These are phyloP conservation scores for Neodidymelliopsis sp. DNA, from an alignment of 2,329 filamentous ascomycete species.

Conservation along the genomic window DNA sequence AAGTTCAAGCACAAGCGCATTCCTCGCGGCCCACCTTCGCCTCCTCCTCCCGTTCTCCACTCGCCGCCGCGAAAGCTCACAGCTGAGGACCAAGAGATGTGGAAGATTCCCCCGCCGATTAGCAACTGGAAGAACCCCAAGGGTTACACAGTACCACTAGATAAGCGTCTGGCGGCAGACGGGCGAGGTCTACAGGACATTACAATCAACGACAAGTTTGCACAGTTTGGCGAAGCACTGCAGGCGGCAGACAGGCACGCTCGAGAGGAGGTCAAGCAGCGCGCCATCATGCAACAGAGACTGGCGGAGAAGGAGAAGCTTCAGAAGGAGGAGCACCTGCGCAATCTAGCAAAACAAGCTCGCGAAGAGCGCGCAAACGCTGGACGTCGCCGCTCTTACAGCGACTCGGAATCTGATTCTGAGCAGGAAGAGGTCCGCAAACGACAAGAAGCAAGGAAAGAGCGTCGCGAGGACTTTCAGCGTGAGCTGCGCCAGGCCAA, in stretches of 20 bases:
- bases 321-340: constrained; percentile 91
- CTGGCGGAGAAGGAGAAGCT: constrained; percentile 96
- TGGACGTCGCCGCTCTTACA: constrained; percentile 49
- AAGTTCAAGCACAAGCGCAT: constrained; percentile 99
- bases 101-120: constrained; percentile 89
- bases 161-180: constrained; percentile 94
- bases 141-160: constrained; percentile 93
- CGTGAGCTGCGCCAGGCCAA: constrained; percentile 89
- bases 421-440: constrained; percentile 77
- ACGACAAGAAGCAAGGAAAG: constrained; percentile 77
- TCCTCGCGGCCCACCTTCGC: constrained; percentile 87
- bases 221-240: constrained; percentile 91
- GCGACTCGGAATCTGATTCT: constrained; percentile 53
- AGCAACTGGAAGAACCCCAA: constrained; percentile 99
- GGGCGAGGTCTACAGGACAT: constrained; percentile 91
- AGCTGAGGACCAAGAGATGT: constrained; percentile 95
- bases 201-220: constrained; percentile 98
- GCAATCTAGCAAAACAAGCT: constrained; percentile 87
- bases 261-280: constrained; percentile 91
- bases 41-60: constrained; percentile 92
- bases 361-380: constrained; percentile 76
- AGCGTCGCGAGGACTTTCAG: constrained; percentile 82
- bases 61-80: constrained; percentile 94
- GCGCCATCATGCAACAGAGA: constrained; percentile 93
- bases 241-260: constrained; percentile 95